Evolutionary conservation across 208 protist species (phyloP), one percentile per base, ranked within the genome.

Genomic region (Trypanosoma boissoni): DNA sequence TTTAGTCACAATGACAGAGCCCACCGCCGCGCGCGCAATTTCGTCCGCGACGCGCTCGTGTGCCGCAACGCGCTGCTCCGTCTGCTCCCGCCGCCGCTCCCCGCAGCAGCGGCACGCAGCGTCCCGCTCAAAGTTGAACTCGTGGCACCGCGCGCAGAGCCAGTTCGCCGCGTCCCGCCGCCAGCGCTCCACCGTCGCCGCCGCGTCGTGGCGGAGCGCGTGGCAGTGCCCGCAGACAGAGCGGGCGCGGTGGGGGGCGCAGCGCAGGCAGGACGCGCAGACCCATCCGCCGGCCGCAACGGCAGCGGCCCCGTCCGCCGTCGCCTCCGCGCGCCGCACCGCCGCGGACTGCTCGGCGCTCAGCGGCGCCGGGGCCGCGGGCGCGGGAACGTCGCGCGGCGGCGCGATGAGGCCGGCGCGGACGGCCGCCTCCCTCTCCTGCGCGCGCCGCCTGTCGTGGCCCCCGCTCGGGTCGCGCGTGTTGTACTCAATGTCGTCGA

Each of bases 401-500:
- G 52, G n/a, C n/a, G n/a, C n/a, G n/a, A n/a, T 36, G 8, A 21
- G 9, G 24, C 52, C 44, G 4, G 63, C 14, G 26, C 37, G 16
- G 36, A 54, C 29, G 1, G 53, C 45, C 6, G 39, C 20, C 16
- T 64, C 10, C 29, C 37, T 44, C 44, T 64, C 58, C 31, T 52
- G 65, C 0, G 64, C 68, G 1, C 52, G 49, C 12, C 84, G 84
- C 14, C 48, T 36, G 51, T 69, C 68, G 26, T 92, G 85, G 0
- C 85, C 85, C 24, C 85, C 85, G 31, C 66, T 44, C 9, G 58
- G 53, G 32, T 46, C 45, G 2, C 45, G 32, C 18, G 81, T 73
- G 66, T 86, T 92, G 65, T 83, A 92, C 64, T 92, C 85, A 24
- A 87, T 64, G 28, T 39, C 60, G 41, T 92, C 80, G 0, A 83